phyloP scores from a whole-genome alignment of 495 filamentous ascomycete species.

The Eremomyces bilateralis region DNA sequence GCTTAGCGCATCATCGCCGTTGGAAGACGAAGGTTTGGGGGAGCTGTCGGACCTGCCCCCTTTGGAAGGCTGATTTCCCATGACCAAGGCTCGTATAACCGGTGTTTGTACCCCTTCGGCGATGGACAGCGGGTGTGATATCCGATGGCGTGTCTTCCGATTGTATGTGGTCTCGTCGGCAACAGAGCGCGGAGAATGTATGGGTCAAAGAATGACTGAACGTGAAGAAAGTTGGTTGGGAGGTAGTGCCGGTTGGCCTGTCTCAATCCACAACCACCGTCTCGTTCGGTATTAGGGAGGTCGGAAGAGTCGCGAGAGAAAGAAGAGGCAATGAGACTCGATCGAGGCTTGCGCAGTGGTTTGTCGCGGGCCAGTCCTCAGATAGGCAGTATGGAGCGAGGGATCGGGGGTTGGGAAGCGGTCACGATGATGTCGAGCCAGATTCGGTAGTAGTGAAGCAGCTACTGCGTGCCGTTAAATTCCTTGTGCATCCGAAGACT shows the following conservation, averaged over 20 bases:
- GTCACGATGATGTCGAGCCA: constrained; percentile 1
- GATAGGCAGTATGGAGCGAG: constrained; percentile 1
- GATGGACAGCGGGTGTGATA: constrained; percentile 7
- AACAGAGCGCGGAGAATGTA: too few relatives aligned
- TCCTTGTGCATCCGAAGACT: too few relatives aligned
- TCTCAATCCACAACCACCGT: constrained; percentile 4
- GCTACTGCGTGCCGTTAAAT: too few relatives aligned
- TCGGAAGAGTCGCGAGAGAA: constrained; percentile 32
- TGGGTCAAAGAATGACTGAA: not conserved
- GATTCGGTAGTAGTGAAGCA: not conserved
- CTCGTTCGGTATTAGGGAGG: constrained; percentile 26
- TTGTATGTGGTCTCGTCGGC: not conserved
- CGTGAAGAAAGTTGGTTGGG: not conserved
- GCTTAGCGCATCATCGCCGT: constrained; percentile 21
- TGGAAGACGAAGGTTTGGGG: constrained; percentile 20
- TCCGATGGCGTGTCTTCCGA: not conserved
- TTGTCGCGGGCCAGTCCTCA: constrained; percentile 6
- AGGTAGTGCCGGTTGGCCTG: not conserved
- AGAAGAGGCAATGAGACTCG: constrained; percentile 29
- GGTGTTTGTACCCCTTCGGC: constrained; percentile 12
- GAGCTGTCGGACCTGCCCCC: constrained; percentile 24
- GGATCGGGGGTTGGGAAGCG: constrained; percentile 6
- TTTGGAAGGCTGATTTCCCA: constrained; percentile 92
- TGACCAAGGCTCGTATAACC: constrained; percentile 26
- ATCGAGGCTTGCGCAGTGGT: constrained; percentile 15